Evolutionary conservation across 768 basidiomycete species (phyloP).

Genomic region (Punctularia strigosozonata): DNA sequence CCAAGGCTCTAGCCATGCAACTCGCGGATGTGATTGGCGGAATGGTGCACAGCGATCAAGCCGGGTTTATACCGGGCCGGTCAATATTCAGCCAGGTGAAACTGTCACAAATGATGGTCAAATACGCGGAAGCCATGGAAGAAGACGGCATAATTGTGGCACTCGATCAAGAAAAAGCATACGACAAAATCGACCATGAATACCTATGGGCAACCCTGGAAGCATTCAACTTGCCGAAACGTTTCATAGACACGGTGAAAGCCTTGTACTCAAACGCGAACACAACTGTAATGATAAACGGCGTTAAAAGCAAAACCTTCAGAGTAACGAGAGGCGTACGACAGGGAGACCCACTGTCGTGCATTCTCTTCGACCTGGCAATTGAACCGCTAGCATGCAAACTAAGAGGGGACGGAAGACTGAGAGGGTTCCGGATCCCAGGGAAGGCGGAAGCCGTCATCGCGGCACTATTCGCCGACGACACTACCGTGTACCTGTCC

Average conservation of each 20-base stretch:
- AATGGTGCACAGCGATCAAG: conserved; percentile 9
- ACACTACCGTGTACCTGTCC: conserved; percentile 13
- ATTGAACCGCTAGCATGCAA: conserved; percentile 11
- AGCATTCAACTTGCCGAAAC: conserved; percentile 3
- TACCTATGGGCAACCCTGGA: conserved; percentile 9
- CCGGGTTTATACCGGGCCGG: conserved; percentile 9
- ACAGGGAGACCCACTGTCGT: conserved; percentile 14
- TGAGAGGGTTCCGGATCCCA: conserved; percentile 8
- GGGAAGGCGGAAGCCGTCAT: conserved; percentile 6
- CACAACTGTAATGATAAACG: conserved; percentile 10
- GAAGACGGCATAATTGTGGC: conserved; percentile 8
- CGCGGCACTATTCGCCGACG: conserved; percentile 15
- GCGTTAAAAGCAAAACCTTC: background rate
- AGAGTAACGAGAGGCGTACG: conserved; percentile 9
- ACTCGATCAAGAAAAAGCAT: conserved; percentile 14
- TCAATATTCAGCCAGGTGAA: conserved; percentile 9
- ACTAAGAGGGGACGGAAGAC: background rate
- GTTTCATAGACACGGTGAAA: conserved; percentile 6
- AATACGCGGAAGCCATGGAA: conserved; percentile 8
- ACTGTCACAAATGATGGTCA: conserved; percentile 4
- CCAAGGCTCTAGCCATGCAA: conserved; percentile 11
- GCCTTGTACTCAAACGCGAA: conserved; percentile 7
- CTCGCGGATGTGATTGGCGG: conserved; percentile 1
- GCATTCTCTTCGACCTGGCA: conserved; percentile 12
- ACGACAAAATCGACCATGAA: conserved; percentile 10